Evolutionary conservation across 2,329 filamentous ascomycete genomes (phyloP).

Genomic region (Trichophyton rubrum): DNA sequence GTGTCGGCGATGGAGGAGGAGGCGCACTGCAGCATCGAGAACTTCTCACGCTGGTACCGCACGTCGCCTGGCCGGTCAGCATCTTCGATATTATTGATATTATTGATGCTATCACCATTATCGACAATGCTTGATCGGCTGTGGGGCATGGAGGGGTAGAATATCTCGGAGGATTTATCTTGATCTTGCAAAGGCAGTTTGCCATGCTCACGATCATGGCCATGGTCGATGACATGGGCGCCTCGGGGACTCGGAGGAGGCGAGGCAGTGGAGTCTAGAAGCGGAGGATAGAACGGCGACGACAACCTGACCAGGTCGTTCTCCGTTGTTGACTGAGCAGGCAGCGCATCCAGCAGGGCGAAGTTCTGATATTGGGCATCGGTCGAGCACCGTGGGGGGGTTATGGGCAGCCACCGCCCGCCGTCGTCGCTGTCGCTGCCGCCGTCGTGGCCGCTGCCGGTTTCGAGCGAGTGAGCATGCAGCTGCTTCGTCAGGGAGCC

Average conservation of each 20-base stretch:
- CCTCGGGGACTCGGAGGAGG: conserved; percentile 7
- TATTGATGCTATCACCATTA: neutral
- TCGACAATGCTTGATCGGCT: neutral
- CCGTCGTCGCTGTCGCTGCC: conserved; percentile 11
- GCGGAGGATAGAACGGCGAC: neutral
- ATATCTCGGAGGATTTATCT: neutral
- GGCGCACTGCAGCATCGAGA: conserved; percentile 30
- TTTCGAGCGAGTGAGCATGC: conserved; percentile 29
- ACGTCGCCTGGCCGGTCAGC: conserved; percentile 16
- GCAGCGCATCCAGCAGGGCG: neutral
- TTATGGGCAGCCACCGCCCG: conserved; percentile 15
- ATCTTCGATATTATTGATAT: neutral
- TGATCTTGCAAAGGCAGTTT: neutral
- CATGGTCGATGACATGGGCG: neutral
- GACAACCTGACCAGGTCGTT: neutral
- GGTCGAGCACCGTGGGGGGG: conserved; percentile 11
- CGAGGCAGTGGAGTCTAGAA: conserved; percentile 1
- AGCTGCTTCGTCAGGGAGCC: conserved; percentile 29
- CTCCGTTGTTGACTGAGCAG: neutral
- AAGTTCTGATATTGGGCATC: conserved; percentile 14
- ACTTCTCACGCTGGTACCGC: conserved; percentile 28
- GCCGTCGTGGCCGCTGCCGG: conserved; percentile 11
- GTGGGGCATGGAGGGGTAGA: conserved; percentile 4
- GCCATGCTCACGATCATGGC: no score
- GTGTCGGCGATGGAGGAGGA: conserved; percentile 24